Evolutionary conservation across 2,329 filamentous ascomycete species (phyloP), one percentile per base, ranked within the genome.

Genomic region (Diaporthe sp.): DNA sequence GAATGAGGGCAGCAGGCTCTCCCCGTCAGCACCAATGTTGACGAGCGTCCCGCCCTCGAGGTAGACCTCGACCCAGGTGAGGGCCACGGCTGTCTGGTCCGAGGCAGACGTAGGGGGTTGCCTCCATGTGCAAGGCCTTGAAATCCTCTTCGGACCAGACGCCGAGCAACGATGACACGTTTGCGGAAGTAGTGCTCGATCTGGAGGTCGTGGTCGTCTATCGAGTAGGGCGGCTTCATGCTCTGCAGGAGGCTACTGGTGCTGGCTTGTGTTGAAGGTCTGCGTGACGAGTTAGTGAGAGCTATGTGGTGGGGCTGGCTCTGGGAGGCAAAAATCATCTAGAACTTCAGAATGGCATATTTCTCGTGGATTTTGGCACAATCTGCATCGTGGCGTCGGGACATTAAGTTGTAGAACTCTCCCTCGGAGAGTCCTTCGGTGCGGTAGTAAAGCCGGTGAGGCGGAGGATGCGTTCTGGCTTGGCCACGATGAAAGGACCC

Each of bases 401-500:
- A 28, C 45, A 68, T 68, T 22, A 54, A 68, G 45, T 38, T 40
- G 15, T 68, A 28, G 30, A 68, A 54, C n/a, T 38, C 64, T 30
- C 54, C 64, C 30, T 52, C 30, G 55, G 30, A 58, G 55, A 58
- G 19, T 4, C 19, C 19, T 19, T 38, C 1, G 10, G 30, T 58
- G 5, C 64, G 10, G 35, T 54, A 68, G 22, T 40, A 68, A 54
- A 40, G 4, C 64, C 45, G 8, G 45, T 30, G 22, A 54, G 30
- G 30, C 64, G 64, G 22, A 54, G 64, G 13, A 68, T 33, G n/a
- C 64, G 30, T 28, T 68, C 64, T 54, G 30, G 64, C 30, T 40
- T 68, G 45, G 47, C 33, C 47, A 68, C 54, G 22, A 40, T 4
- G 10, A 13, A 35, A 78, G 90, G n/a, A 52, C 12, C 9, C 13